phyloP scores from a whole-genome alignment of 257 asterid species.

The Datura wrightii region DNA sequence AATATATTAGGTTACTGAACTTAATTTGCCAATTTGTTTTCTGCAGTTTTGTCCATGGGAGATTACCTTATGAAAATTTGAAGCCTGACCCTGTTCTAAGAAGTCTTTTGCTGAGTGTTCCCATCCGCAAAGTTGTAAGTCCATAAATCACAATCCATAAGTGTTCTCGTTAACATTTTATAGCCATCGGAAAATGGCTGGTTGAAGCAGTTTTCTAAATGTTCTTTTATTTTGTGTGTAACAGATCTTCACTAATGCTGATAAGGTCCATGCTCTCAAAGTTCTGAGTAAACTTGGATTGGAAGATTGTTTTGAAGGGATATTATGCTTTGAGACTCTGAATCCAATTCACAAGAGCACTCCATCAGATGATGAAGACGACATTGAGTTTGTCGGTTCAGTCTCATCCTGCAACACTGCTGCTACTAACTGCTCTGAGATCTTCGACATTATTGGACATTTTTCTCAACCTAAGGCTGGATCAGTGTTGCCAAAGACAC shows the following conservation, averaged over 20 bases:
- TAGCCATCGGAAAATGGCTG: neutral
- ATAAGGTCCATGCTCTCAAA: slow-evolving; percentile 74
- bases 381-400: slow-evolving; percentile 66
- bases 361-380: slow-evolving; percentile 86
- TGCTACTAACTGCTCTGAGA: slow-evolving; percentile 37
- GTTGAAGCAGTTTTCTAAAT: neutral
- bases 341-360: slow-evolving; percentile 72
- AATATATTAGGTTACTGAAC: neutral
- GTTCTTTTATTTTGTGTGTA: neutral
- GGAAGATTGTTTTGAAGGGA: slow-evolving; percentile 94
- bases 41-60: slow-evolving; percentile 94
- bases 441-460: slow-evolving; percentile 81
- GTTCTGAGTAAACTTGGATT: slow-evolving; percentile 72
- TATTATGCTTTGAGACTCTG: slow-evolving; percentile 91
- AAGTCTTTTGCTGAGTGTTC: slow-evolving; percentile 77
- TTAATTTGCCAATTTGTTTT: neutral
- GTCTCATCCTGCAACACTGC: slow-evolving; percentile 31
- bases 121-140: slow-evolving; percentile 85
- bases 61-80: slow-evolving; percentile 86
- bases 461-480: slow-evolving; percentile 63
- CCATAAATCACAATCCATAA: neutral
- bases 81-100: slow-evolving; percentile 87
- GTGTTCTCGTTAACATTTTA: neutral
- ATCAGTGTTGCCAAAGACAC: slow-evolving; percentile 72
- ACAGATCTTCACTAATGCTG: slow-evolving; percentile 97